phyloP scores from a whole-genome alignment of 257 asterid genomes.

The Fraxinus cuspidata region DNA sequence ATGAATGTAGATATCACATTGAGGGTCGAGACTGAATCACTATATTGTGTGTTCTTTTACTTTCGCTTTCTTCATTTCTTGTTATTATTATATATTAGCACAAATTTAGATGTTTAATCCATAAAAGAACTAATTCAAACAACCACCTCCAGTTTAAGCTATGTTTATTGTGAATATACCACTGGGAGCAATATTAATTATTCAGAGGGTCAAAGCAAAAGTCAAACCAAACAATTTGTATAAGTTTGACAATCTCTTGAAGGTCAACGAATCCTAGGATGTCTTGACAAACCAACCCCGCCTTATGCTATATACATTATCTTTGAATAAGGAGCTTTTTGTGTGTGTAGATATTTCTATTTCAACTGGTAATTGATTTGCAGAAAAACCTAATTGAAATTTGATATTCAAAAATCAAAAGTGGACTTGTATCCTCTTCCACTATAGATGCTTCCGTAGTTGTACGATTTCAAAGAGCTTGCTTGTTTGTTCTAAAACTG shows the following conservation, averaged over 20 bases:
- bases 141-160: background rate
- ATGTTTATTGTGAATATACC: background rate
- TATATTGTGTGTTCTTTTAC: no score
- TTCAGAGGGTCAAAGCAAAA: background rate
- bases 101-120: background rate
- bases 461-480: background rate
- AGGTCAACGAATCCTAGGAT: background rate
- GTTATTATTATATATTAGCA: background rate
- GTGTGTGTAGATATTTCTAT: background rate
- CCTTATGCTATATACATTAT: background rate
- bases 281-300: background rate
- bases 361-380: background rate
- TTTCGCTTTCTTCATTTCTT: no score
- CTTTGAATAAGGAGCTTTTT: background rate
- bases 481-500: background rate
- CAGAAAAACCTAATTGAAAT: constrained; percentile 6
- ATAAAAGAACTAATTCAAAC: background rate
- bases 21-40: no score
- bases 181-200: background rate
- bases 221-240: background rate
- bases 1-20: background rate
- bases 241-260: background rate
- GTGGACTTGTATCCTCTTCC: background rate
- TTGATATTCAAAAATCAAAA: constrained; percentile 1
- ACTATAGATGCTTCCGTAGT: background rate